These are phyloP conservation scores for Carpinus viminea DNA, from an alignment of 306 rosid species.

Conservation along the genomic window DNA sequence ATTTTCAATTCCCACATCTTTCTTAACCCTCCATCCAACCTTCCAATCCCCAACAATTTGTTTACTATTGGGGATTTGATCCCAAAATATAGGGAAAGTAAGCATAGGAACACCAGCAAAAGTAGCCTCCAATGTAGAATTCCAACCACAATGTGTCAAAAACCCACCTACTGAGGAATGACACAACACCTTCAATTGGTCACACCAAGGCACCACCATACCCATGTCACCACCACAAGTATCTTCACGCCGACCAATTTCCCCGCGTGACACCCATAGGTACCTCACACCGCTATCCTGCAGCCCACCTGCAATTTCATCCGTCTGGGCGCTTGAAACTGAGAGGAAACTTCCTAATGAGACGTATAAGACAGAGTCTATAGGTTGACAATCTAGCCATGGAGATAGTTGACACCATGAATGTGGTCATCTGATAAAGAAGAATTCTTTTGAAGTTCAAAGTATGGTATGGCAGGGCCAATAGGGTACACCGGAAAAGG, in stretches of 20 bases:
- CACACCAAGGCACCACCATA: conserved; percentile 48
- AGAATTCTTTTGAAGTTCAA: background rate
- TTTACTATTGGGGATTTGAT: conserved; percentile 45
- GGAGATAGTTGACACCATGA: conserved; percentile 18
- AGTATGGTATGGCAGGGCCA: conserved; percentile 46
- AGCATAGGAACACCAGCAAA: conserved; percentile 45
- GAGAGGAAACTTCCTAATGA: conserved; percentile 50
- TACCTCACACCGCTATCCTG: conserved; percentile 27
- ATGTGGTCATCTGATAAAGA: background rate
- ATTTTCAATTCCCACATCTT: background rate
- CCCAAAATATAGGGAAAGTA: conserved; percentile 34
- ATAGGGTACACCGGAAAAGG: conserved; percentile 34
- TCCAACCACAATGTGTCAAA: conserved; percentile 64
- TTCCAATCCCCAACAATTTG: conserved; percentile 49
- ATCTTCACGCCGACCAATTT: conserved; percentile 22
- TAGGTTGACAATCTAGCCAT: conserved; percentile 50
- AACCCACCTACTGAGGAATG: conserved; percentile 50
- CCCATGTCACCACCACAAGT: conserved; percentile 39
- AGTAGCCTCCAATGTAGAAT: conserved; percentile 47
- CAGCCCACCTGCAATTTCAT: conserved; percentile 38
- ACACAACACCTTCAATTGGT: conserved; percentile 46
- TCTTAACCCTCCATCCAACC: conserved; percentile 42
- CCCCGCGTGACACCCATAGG: conserved; percentile 35
- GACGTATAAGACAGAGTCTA: conserved; percentile 40
- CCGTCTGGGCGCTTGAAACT: conserved; percentile 33